Conservation (phyloP, 768 basidiomycete species). For the Punctularia strigosozonata region DNA sequence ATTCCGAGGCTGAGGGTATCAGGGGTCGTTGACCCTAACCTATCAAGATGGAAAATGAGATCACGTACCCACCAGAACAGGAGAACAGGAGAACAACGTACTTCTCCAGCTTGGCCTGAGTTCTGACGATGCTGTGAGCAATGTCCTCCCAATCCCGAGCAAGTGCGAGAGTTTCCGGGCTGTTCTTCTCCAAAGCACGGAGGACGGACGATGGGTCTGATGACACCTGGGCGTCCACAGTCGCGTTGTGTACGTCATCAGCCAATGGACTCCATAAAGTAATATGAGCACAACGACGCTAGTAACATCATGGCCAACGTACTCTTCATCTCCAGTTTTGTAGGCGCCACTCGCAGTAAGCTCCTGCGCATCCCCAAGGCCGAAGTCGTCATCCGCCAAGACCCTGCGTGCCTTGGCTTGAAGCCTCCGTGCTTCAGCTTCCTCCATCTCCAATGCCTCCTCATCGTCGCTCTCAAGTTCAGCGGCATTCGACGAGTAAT, state of each 20-base stretch:
- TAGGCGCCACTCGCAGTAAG: too few relatives aligned
- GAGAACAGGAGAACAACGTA: slow-evolving; percentile 19
- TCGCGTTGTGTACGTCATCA: slow-evolving; percentile 22
- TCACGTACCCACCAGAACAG: slow-evolving; percentile 1
- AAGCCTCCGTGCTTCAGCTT: slow-evolving; percentile 72
- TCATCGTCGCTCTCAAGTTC: slow-evolving; percentile 79
- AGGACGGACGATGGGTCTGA: slow-evolving; percentile 50
- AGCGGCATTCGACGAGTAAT: slow-evolving; percentile 80
- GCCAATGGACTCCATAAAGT: neutral
- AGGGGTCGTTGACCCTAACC: too few relatives aligned
- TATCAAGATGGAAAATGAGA: slow-evolving; percentile 29
- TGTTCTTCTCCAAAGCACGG: slow-evolving; percentile 61
- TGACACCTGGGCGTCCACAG: slow-evolving; percentile 25
- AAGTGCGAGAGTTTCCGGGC: slow-evolving; percentile 68
- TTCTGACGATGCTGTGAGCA: slow-evolving; percentile 35
- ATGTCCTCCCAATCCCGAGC: slow-evolving; percentile 80
- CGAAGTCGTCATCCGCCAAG: slow-evolving; percentile 75
- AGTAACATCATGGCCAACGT: slow-evolving; percentile 13
- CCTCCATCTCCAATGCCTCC: slow-evolving; percentile 80
- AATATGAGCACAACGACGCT: slow-evolving; percentile 1
- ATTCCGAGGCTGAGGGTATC: slow-evolving; percentile 56
- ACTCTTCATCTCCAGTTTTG: too few relatives aligned
- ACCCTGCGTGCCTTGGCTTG: slow-evolving; percentile 65
- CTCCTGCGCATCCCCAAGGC: slow-evolving; percentile 52
- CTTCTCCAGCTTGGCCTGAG: slow-evolving; percentile 43